Conservation (phyloP, 129 eudicot genomes). For the Pseudognaphalium luteoalbum region DNA sequence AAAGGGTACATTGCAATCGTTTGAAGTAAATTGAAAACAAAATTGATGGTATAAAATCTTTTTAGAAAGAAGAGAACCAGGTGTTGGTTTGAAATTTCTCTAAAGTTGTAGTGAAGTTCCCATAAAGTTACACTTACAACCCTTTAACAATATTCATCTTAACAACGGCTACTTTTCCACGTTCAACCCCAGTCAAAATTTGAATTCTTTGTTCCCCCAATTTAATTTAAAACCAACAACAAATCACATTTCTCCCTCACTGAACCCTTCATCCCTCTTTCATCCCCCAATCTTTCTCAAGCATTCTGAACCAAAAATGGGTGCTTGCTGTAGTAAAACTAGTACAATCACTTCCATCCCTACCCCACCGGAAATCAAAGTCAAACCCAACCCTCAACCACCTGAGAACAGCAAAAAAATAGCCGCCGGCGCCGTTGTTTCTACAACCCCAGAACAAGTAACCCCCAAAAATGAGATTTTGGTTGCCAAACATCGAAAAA, state of each 20-base stretch:
- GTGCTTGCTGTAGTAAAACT: slow-evolving; percentile 38
- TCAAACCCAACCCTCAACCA: slow-evolving; percentile 27
- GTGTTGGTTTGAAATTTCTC: slow-evolving; percentile 21
- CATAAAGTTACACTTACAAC: slow-evolving; percentile 26
- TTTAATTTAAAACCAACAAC: slow-evolving; percentile 19
- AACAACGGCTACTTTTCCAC: slow-evolving; percentile 38
- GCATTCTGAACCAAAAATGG: slow-evolving; percentile 28
- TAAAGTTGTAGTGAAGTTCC: not conserved
- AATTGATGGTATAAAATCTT: not conserved
- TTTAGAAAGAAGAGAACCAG: slow-evolving; percentile 2
- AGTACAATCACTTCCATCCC: slow-evolving; percentile 20
- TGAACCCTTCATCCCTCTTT: slow-evolving; percentile 22
- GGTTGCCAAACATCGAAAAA: slow-evolving; percentile 63
- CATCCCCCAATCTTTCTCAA: slow-evolving; percentile 4
- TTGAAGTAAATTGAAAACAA: too few relatives aligned
- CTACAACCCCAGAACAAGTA: slow-evolving; percentile 24
- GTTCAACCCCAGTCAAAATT: slow-evolving; percentile 30
- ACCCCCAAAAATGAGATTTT: slow-evolving; percentile 55
- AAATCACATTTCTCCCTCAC: slow-evolving; percentile 8
- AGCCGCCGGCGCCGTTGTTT: slow-evolving; percentile 12
- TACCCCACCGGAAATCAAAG: slow-evolving; percentile 24
- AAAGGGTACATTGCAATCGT: too few relatives aligned
- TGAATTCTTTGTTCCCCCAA: slow-evolving; percentile 23
- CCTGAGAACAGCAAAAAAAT: not conserved
- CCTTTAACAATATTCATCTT: slow-evolving; percentile 8